phyloP scores from a whole-genome alignment of 257 asterid species.

The Leonotis leonurus region DNA sequence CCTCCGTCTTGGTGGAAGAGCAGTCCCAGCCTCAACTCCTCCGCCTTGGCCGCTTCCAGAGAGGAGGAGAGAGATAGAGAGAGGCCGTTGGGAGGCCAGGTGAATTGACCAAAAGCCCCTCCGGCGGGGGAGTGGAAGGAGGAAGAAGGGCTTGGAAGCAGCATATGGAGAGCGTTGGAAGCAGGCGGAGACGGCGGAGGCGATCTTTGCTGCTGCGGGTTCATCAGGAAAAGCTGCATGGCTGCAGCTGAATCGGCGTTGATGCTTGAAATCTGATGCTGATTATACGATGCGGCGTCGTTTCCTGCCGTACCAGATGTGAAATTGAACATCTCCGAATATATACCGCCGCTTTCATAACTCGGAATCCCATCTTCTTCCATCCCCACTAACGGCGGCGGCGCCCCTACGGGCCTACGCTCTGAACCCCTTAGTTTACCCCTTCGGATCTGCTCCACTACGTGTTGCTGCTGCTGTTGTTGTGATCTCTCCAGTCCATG shows the following conservation, averaged over 20 bases:
- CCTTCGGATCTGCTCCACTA: too few species aligned
- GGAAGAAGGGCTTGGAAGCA: conserved; percentile 1
- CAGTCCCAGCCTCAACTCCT: conserved; percentile 54
- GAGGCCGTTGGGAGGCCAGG: conserved; percentile 49
- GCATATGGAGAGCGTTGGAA: conserved; percentile 32
- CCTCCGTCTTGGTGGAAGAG: conserved; percentile 60
- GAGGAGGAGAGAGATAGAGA: conserved; percentile 79
- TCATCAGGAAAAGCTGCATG: conserved; percentile 94
- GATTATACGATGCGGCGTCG: conserved; percentile 1
- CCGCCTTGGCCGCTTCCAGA: too few species aligned
- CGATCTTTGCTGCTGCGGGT: conserved; percentile 58
- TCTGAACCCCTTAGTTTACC: too few species aligned
- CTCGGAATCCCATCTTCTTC: too few species aligned
- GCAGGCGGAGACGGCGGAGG: conserved; percentile 52
- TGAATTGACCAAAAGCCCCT: conserved; percentile 48
- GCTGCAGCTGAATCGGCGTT: conserved; percentile 64
- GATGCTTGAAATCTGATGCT: conserved; percentile 38
- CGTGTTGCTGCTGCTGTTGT: too few species aligned
- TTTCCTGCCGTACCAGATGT: too few species aligned
- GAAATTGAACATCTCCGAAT: too few species aligned
- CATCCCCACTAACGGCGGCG: too few species aligned
- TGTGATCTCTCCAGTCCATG: too few species aligned
- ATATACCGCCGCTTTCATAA: too few species aligned
- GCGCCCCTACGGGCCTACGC: too few species aligned
- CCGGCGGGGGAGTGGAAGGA: conserved; percentile 27